Evolutionary conservation across 1,284 basidiomycete genomes (phyloP).

Genomic region (Ceratobasidium sp.): DNA sequence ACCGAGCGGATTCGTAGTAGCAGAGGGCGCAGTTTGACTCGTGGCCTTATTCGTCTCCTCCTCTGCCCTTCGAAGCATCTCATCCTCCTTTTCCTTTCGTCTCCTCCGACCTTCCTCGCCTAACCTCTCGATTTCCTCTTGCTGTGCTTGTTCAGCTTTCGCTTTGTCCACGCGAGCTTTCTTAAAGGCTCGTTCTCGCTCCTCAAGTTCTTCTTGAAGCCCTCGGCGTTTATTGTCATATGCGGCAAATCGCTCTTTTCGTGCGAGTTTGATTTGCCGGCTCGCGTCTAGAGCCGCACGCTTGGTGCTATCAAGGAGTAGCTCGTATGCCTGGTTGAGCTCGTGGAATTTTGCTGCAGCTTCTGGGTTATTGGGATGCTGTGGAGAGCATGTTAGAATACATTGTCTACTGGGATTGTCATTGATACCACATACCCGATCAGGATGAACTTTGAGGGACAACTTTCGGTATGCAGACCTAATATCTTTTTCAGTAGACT

Average conservation of each 20-base stretch:
- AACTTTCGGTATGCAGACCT: conserved; percentile 85
- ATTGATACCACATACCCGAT: conserved; percentile 71
- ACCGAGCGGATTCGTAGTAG: conserved; percentile 6
- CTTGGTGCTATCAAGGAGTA: conserved; percentile 85
- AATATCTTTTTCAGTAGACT: conserved; percentile 86
- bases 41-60: conserved; percentile 68
- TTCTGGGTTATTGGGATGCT: conserved; percentile 85
- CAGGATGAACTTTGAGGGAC: conserved; percentile 90
- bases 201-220: conserved; percentile 87
- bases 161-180: conserved; percentile 72
- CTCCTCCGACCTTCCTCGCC: conserved; percentile 79
- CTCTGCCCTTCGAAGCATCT: conserved; percentile 56
- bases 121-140: conserved; percentile 74
- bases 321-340: conserved; percentile 86
- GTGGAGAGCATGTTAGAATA: conserved; percentile 44
- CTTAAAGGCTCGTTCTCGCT: conserved; percentile 84
- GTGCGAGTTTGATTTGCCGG: conserved; percentile 77
- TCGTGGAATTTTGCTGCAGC: conserved; percentile 89
- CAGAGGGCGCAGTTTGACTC: conserved; percentile 50
- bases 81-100: conserved; percentile 61
- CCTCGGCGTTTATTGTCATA: conserved; percentile 85
- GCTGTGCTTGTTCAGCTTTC: conserved; percentile 61
- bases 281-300: conserved; percentile 88
- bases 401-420: background rate
- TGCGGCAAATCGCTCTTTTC: conserved; percentile 77